Conservation (phyloP, 768 basidiomycete species). For the Mycena leptocephala region DNA sequence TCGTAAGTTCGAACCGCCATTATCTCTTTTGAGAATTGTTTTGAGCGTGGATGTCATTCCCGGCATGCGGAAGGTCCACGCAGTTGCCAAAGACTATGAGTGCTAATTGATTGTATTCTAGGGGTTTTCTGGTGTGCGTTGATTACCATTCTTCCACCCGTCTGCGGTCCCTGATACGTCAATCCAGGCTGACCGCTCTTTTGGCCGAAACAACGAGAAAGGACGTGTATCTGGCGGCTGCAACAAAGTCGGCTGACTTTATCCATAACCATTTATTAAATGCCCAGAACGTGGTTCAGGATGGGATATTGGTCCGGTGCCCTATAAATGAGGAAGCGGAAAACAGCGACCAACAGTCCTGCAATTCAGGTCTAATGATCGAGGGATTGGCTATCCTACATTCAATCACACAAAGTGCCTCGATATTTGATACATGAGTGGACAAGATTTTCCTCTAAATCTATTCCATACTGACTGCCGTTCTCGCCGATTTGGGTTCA, state of each 20-base stretch:
- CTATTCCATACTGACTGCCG: no score
- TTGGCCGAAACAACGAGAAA: conserved; percentile 3
- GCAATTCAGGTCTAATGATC: background rate
- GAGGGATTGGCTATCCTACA: conserved; percentile 29
- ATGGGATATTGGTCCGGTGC: background rate
- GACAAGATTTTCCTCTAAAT: no score
- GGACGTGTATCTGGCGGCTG: conserved; percentile 13
- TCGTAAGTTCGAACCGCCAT: no score
- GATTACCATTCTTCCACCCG: background rate
- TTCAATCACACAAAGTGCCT: conserved; percentile 23
- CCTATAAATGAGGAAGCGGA: background rate
- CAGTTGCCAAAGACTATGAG: background rate
- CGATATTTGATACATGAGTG: conserved; percentile 6
- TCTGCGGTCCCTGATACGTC: background rate
- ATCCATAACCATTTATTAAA: background rate
- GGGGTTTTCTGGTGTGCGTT: background rate
- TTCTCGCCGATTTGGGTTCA: no score
- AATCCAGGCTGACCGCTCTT: conserved; percentile 2
- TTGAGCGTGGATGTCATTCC: no score
- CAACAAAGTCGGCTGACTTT: conserved; percentile 10
- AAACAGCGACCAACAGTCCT: background rate
- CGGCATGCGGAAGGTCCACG: no score
- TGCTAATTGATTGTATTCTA: background rate
- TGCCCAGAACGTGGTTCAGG: background rate
- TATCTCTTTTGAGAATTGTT: no score